Evolutionary conservation across 2,329 filamentous ascomycete genomes (phyloP).

Genomic region (Cordyceps farinosa): DNA sequence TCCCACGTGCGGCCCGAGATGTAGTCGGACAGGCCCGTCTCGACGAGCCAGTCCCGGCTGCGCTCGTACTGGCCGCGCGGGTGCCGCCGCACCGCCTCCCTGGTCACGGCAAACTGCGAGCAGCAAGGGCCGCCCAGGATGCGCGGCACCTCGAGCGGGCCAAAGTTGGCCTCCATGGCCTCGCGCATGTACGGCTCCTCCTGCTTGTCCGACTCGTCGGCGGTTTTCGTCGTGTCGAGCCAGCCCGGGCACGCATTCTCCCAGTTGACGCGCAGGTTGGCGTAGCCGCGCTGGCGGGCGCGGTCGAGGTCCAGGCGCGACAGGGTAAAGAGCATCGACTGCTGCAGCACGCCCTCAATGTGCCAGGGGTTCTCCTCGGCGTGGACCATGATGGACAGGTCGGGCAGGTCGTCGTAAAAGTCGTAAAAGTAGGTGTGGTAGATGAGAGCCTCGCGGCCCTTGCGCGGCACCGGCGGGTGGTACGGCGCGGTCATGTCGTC

Average conservation of each 20-base stretch:
- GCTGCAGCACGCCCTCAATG: slow-evolving; percentile 33
- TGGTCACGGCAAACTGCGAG: slow-evolving; percentile 34
- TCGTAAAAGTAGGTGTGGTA: slow-evolving; percentile 61
- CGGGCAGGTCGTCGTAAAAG: slow-evolving; percentile 56
- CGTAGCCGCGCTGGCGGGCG: slow-evolving; percentile 47
- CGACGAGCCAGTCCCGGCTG: slow-evolving; percentile 30
- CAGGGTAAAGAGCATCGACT: slow-evolving; percentile 30
- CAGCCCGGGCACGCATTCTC: slow-evolving; percentile 52
- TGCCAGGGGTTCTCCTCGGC: slow-evolving; percentile 47
- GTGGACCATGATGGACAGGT: slow-evolving; percentile 60
- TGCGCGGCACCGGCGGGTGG: slow-evolving; percentile 49
- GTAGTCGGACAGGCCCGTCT: slow-evolving; percentile 28
- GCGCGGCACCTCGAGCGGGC: slow-evolving; percentile 27
- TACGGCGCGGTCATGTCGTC: slow-evolving; percentile 44
- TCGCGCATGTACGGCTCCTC: slow-evolving; percentile 30
- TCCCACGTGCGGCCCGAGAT: slow-evolving; percentile 34
- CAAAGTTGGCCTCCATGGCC: slow-evolving; percentile 30
- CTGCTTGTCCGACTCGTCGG: slow-evolving; percentile 24
- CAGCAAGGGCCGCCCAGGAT: slow-evolving; percentile 33
- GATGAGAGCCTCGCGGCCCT: slow-evolving; percentile 60
- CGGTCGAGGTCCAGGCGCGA: slow-evolving; percentile 31
- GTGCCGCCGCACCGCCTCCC: slow-evolving; percentile 29
- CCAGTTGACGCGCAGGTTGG: slow-evolving; percentile 55
- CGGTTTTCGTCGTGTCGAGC: slow-evolving; percentile 37
- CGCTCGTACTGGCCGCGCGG: slow-evolving; percentile 28